phyloP scores from a whole-genome alignment of 176 grass and related monocot species.

The Oryza rufipogon region DNA sequence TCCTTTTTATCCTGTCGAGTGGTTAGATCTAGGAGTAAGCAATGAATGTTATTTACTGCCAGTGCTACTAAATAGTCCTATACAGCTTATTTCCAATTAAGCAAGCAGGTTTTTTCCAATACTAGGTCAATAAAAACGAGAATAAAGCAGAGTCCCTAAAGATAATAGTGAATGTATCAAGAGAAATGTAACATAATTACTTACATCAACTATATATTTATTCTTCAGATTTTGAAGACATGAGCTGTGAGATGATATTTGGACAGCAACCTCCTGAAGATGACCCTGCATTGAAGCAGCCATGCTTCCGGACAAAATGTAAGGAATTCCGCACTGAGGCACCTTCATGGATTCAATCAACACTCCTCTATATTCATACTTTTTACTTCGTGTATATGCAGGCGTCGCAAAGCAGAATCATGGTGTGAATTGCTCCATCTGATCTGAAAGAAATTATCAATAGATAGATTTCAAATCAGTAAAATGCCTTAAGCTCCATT shows the following conservation, averaged over 20 bases:
- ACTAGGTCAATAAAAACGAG: slow-evolving; percentile 4
- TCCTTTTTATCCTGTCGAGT: slow-evolving; percentile 37
- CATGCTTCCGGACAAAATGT: slow-evolving; percentile 79
- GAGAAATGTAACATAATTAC: slow-evolving; percentile 32
- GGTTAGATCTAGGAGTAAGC: slow-evolving; percentile 12
- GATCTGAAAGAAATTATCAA: slow-evolving; percentile 43
- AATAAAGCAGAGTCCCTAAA: background rate
- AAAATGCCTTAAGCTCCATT: slow-evolving; percentile 32
- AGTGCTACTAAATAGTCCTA: slow-evolving; percentile 1
- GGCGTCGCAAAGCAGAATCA: slow-evolving; percentile 74
- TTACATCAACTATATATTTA: slow-evolving; percentile 41
- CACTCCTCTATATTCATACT: slow-evolving; percentile 23
- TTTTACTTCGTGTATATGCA: slow-evolving; percentile 48
- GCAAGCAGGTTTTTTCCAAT: background rate
- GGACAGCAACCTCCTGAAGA: slow-evolving; percentile 81
- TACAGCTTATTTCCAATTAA: slow-evolving; percentile 24
- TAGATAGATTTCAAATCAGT: slow-evolving; percentile 37
- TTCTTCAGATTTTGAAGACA: slow-evolving; percentile 95
- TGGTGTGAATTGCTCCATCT: slow-evolving; percentile 70
- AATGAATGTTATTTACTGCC: slow-evolving; percentile 41
- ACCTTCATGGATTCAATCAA: slow-evolving; percentile 9
- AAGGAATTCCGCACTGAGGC: slow-evolving; percentile 32
- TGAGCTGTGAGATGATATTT: slow-evolving; percentile 99
- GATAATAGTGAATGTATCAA: slow-evolving; percentile 17
- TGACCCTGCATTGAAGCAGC: slow-evolving; percentile 92